These are phyloP conservation scores for Populus hybrid DNA, from an alignment of 441 rosid genomes.

Conservation along the genomic window DNA sequence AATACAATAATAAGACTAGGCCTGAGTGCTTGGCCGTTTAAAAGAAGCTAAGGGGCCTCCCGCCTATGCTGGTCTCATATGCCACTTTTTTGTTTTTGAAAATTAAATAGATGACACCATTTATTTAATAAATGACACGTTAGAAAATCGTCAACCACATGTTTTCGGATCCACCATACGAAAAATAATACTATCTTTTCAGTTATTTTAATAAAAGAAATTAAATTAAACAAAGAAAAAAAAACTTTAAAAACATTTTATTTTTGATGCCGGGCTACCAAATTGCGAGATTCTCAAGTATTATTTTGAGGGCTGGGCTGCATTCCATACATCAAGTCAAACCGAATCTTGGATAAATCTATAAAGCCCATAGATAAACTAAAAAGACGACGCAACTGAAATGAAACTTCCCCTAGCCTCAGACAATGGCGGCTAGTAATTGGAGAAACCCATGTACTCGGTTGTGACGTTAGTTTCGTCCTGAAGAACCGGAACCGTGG, in stretches of 20 bases:
- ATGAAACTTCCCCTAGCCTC: neutral
- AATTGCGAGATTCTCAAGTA: neutral
- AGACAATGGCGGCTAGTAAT: neutral
- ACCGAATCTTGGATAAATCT: neutral
- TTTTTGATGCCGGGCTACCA: neutral
- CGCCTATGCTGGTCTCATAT: no score
- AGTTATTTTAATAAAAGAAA: no score
- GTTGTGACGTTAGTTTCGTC: neutral
- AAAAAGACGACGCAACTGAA: neutral
- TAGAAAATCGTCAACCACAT: no score
- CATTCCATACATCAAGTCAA: neutral
- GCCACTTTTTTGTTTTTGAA: no score
- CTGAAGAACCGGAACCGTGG: neutral
- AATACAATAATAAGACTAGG: no score
- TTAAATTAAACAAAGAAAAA: neutral
- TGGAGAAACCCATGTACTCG: neutral
- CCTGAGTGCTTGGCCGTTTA: no score
- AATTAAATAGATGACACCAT: no score
- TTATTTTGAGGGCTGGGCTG: neutral
- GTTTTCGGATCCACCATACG: no score
- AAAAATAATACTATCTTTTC: no score
- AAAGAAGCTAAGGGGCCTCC: no score
- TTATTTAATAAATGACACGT: no score
- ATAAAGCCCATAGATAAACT: neutral
- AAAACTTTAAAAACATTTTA: neutral